phyloP scores from a whole-genome alignment of 352 stramenopile species.

The Phytophthora citrophthora region DNA sequence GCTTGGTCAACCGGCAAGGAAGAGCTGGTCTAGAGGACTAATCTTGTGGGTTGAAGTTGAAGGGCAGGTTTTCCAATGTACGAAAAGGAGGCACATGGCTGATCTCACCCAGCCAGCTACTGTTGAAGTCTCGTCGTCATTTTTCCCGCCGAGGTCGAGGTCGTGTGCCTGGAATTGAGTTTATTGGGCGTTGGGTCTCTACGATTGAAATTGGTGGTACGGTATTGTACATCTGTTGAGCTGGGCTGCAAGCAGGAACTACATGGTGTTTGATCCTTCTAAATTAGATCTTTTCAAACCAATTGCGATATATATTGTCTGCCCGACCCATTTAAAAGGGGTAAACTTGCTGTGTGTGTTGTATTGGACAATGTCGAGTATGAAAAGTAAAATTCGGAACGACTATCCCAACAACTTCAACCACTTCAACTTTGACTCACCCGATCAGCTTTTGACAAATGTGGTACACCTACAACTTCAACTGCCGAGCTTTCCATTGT shows the following conservation, averaged over 20 bases:
- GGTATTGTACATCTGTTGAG: neutral
- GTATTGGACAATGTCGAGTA: neutral
- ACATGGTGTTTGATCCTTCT: neutral
- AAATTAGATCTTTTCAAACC: too few relatives aligned
- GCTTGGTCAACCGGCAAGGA: neutral
- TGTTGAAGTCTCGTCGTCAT: neutral
- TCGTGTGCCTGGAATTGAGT: neutral
- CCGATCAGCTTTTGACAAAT: constrained; percentile 18
- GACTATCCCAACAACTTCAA: constrained; percentile 12
- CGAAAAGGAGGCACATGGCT: constrained; percentile 4
- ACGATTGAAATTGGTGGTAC: neutral
- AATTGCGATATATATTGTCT: neutral
- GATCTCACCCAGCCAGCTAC: constrained; percentile 6
- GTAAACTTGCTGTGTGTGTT: too few relatives aligned
- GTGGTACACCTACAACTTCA: constrained; percentile 24
- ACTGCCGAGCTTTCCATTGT: neutral
- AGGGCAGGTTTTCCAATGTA: neutral
- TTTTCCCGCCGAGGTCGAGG: neutral
- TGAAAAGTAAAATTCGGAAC: neutral
- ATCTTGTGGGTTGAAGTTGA: constrained; percentile 10
- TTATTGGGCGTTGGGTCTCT: constrained; percentile 1
- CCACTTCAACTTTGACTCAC: constrained; percentile 10
- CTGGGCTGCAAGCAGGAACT: neutral
- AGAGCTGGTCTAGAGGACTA: neutral
- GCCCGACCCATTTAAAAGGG: neutral